These are phyloP conservation scores for Oryza australiensis DNA, from an alignment of 176 grass and related monocot genomes.

Conservation along the genomic window DNA sequence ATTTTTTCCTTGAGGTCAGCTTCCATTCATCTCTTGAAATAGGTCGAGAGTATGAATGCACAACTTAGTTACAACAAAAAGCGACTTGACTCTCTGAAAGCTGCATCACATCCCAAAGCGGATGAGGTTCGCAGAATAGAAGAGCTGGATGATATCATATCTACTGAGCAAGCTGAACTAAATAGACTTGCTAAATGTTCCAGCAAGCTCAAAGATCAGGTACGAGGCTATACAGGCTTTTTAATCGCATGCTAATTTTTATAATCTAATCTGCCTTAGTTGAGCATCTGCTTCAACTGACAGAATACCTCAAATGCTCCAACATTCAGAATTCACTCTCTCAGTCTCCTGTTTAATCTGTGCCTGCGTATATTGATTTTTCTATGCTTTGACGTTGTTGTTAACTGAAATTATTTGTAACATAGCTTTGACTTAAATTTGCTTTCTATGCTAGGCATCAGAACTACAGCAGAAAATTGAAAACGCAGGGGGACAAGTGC, in stretches of 20 bases:
- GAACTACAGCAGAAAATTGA: constrained; percentile 96
- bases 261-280: constrained; percentile 13
- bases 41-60: constrained; percentile 84
- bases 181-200: constrained; percentile 74
- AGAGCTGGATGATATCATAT: constrained; percentile 64
- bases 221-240: constrained; percentile 33
- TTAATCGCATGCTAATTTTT: constrained; percentile 17
- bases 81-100: constrained; percentile 67
- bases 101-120: constrained; percentile 69
- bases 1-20: neutral
- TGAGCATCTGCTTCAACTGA: neutral
- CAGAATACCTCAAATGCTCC: constrained; percentile 12
- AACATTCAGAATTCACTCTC: neutral
- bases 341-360: neutral
- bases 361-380: constrained; percentile 10
- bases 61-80: constrained; percentile 78
- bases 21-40: constrained; percentile 30
- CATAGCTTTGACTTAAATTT: neutral
- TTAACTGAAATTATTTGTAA: neutral
- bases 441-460: constrained; percentile 58
- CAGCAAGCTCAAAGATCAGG: constrained; percentile 88
- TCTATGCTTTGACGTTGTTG: constrained; percentile 7
- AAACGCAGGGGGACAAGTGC: constrained; percentile 78
- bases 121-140: constrained; percentile 66
- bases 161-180: constrained; percentile 63